phyloP scores from a whole-genome alignment of 768 basidiomycete genomes.

The Russula griseocarnosa region DNA sequence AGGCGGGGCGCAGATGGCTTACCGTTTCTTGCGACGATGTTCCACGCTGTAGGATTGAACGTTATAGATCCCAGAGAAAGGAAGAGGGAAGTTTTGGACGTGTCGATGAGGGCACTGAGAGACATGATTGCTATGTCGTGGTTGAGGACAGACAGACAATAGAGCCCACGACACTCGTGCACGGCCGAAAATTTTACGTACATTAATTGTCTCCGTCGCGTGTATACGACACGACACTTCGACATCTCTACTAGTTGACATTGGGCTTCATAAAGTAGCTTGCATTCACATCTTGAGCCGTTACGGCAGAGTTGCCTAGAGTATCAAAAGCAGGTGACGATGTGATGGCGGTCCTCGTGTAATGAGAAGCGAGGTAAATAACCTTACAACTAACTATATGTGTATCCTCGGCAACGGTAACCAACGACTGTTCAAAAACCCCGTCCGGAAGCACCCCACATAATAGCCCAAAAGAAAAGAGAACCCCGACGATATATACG shows the following conservation, averaged over 20 bases:
- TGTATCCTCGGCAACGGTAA: background rate
- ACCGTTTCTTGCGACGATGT: constrained; percentile 92
- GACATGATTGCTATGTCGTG: constrained; percentile 31
- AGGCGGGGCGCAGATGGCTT: constrained; percentile 30
- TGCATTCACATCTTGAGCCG: background rate
- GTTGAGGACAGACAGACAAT: constrained; percentile 1
- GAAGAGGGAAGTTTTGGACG: constrained; percentile 60
- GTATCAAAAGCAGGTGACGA: background rate
- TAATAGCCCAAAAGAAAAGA: background rate
- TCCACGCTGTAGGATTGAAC: constrained; percentile 96
- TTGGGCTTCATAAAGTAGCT: background rate
- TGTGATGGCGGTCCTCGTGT: background rate
- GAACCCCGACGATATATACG: too few species aligned
- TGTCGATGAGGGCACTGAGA: constrained; percentile 47
- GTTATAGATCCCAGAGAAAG: constrained; percentile 63
- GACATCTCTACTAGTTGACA: background rate
- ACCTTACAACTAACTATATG: background rate
- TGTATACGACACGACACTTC: too few species aligned
- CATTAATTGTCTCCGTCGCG: background rate
- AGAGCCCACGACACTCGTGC: background rate
- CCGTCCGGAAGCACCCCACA: background rate
- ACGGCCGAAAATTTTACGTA: constrained; percentile 4
- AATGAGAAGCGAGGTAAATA: too few species aligned
- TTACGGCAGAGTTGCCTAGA: background rate
- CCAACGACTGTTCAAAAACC: background rate